Evolutionary conservation across 805 yeast genomes (phyloP).

Genomic region (Candida qinlingensis): DNA sequence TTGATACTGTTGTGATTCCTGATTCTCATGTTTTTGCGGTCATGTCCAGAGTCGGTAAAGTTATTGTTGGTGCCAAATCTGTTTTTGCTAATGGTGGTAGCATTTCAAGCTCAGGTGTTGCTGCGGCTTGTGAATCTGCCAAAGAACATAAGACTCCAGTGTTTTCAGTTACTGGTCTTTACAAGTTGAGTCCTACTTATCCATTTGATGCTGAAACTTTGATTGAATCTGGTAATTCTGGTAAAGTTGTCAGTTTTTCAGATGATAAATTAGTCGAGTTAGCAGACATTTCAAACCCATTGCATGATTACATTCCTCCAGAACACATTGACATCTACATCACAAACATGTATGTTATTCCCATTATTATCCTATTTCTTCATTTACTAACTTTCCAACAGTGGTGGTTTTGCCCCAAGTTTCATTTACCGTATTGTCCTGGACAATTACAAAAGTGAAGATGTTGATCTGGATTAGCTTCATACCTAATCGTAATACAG

Average conservation of each 20-base stretch:
- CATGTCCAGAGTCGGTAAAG: slow-evolving; percentile 97
- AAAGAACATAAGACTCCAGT: slow-evolving; percentile 95
- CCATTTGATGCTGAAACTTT: slow-evolving; percentile 77
- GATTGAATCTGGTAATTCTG: slow-evolving; percentile 90
- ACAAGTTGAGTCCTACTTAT: slow-evolving; percentile 86
- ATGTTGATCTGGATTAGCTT: slow-evolving; percentile 50
- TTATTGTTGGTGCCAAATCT: slow-evolving; percentile 84
- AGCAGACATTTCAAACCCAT: slow-evolving; percentile 80
- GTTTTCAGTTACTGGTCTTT: slow-evolving; percentile 89
- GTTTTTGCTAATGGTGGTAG: slow-evolving; percentile 97
- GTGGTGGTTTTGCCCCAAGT: slow-evolving; percentile 93
- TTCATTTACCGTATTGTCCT: slow-evolving; percentile 92
- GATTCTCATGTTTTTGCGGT: slow-evolving; percentile 91
- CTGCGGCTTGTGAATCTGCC: slow-evolving; percentile 93
- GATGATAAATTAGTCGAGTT: slow-evolving; percentile 64
- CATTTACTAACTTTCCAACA: slow-evolving; percentile 17
- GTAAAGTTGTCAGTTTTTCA: slow-evolving; percentile 76
- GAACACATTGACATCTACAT: slow-evolving; percentile 91
- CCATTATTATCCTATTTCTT: not conserved
- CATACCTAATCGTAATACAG: not conserved
- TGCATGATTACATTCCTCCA: slow-evolving; percentile 88
- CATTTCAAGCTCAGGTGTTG: slow-evolving; percentile 82
- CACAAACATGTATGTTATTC: slow-evolving; percentile 59
- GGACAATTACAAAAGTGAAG: slow-evolving; percentile 88
- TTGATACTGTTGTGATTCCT: slow-evolving; percentile 87